These are phyloP conservation scores for Apostasia ramifera DNA, from an alignment of 106 monocot species.

Conservation along the genomic window DNA sequence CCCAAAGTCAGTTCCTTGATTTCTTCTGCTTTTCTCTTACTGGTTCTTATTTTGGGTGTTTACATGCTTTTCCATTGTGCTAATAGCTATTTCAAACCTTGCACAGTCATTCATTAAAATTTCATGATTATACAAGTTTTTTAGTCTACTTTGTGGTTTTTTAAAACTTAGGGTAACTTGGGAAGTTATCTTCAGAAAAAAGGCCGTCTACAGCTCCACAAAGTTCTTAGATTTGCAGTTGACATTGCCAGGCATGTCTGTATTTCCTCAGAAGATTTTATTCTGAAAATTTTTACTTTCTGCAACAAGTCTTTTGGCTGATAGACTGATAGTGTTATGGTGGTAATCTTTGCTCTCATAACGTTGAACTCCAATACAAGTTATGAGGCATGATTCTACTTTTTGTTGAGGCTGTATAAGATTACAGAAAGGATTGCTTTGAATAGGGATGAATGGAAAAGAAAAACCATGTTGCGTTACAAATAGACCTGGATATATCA, in stretches of 20 bases:
- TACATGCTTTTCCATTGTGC: not conserved
- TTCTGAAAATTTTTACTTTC: not conserved
- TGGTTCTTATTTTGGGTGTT: not conserved
- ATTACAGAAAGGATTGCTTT: too few species aligned
- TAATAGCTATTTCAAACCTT: not conserved
- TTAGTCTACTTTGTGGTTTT: not conserved
- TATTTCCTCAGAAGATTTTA: slow-evolving; percentile 2
- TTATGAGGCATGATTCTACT: not conserved
- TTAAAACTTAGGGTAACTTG: slow-evolving; percentile 72
- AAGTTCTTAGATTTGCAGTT: slow-evolving; percentile 72
- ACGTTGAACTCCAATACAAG: not conserved
- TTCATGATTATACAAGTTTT: not conserved
- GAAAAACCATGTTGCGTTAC: too few species aligned
- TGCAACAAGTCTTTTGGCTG: not conserved
- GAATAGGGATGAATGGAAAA: too few species aligned
- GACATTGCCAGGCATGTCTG: slow-evolving; percentile 81
- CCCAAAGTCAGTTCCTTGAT: slow-evolving; percentile 43
- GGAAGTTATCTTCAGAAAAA: slow-evolving; percentile 74
- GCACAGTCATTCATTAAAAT: not conserved
- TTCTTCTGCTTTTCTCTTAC: not conserved
- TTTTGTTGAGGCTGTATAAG: not conserved
- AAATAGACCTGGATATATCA: not conserved
- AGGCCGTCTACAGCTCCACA: slow-evolving; percentile 54
- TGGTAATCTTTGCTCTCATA: too few species aligned
- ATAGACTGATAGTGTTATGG: not conserved